Percentiles rank a stretch among this genome's conserved stretches.
Conservation (phyloP, 352 stramenopile genomes). For the Elongisporangium undulatum region DNA sequence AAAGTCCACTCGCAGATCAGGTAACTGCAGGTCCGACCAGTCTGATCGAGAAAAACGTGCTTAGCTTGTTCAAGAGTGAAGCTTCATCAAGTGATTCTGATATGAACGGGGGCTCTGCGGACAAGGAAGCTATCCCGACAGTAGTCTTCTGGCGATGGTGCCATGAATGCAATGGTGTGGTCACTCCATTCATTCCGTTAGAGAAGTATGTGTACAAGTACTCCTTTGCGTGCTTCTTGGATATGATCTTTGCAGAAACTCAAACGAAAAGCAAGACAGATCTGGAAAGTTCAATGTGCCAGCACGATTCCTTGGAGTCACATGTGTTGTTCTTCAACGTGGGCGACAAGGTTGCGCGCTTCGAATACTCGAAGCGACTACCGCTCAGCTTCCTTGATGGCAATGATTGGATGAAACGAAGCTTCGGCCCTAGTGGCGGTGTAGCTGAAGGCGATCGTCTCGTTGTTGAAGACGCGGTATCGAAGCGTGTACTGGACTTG, state of each 20-base stretch:
- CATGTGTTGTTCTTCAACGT: conserved; percentile 85
- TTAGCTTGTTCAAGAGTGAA: not conserved
- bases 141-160: conserved; percentile 98
- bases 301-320: conserved; percentile 46
- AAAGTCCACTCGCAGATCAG: not conserved
- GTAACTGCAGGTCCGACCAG: not conserved
- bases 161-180: conserved; percentile 90
- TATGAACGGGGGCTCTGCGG: not conserved
- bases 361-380: conserved; percentile 47
- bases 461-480: conserved; percentile 25
- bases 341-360: conserved; percentile 61
- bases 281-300: conserved; percentile 16
- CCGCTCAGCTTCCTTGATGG: conserved; percentile 28
- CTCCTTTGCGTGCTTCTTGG: conserved; percentile 97
- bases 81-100: not conserved
- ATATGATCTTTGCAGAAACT: conserved; percentile 93
- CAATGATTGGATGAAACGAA: conserved; percentile 7
- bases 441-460: conserved; percentile 9
- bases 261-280: conserved; percentile 25
- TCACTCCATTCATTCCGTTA: conserved; percentile 87
- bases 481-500: conserved; percentile 20
- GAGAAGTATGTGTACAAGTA: conserved; percentile 96
- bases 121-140: conserved; percentile 14
- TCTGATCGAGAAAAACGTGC: not conserved
- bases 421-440: not conserved